Evolutionary conservation across 2,329 filamentous ascomycete species (phyloP), one percentile per base, ranked within the genome.

Genomic region (Aspergillus fumigatus): DNA sequence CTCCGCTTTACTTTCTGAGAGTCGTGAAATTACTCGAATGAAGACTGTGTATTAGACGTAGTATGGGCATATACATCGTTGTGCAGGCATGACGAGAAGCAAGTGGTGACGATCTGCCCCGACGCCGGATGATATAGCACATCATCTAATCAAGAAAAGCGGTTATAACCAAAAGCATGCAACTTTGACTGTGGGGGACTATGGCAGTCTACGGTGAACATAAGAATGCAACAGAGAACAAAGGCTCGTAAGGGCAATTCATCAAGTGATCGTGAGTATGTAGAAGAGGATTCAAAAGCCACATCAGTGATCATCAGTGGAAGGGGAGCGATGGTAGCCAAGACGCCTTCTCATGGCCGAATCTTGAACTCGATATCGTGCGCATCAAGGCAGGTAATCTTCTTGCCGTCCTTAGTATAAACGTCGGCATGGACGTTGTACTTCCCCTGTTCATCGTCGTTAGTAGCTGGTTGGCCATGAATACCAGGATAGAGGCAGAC

Each of bases 341-440:
- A 25, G 11, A 11, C 4, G 21, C 1, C 43, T 25, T 52, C 49
- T 27, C 54, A 52, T 32, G 41, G 19, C 57, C 14, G 41, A 48
- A 47, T 38, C 52, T 69, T 62, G 56, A 75, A 73, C 54, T 68
- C 54, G 43, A 75, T 73, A 56, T 71, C 61, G 19, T 75, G 62
- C 58, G 92, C 92, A 55, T 88, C 87, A 69, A 99, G 81, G 77
- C 94, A 99, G 58, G 92, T 96, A 62, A 99, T 88, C 70, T 85
- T 86, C 62, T 86, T 80, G 56, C 84, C 80, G 52, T 95, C 86
- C 59, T 79, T 81, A 64, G 84, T 91, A 75, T 85, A 88, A 50
- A 95, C 93, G 70, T 97, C 90, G 45, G 93, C 94, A 41, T 87
- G 77, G 38, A 99, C 94, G 19, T 84, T 89, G 82, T 97, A 99